Evolutionary conservation across 2,329 filamentous ascomycete genomes (phyloP).

Genomic region (Fusarium sp.): DNA sequence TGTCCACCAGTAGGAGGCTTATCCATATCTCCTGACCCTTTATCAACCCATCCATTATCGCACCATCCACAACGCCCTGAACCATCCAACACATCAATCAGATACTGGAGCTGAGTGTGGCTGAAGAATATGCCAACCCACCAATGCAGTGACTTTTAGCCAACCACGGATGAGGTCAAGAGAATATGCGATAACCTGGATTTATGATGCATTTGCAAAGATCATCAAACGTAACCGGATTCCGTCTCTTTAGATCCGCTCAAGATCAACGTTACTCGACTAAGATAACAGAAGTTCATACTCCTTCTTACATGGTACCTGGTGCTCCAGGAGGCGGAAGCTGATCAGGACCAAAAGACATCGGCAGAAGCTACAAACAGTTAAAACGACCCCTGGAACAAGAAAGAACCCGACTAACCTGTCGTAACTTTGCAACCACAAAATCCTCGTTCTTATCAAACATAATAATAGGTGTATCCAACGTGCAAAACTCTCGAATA

Average conservation of each 20-base stretch:
- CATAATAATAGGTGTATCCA: slow-evolving; percentile 88
- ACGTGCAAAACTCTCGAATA: slow-evolving; percentile 81
- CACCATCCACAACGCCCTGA: background rate
- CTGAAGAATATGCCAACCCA: slow-evolving; percentile 6
- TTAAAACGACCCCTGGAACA: background rate
- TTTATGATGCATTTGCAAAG: slow-evolving; percentile 1
- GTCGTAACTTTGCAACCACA: slow-evolving; percentile 77
- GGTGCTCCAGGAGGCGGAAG: slow-evolving; percentile 60
- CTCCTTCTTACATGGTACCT: slow-evolving; percentile 5
- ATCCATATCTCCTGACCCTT: slow-evolving; percentile 2
- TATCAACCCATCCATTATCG: background rate
- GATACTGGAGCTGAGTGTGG: background rate
- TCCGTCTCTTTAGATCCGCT: background rate
- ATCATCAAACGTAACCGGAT: slow-evolving; percentile 6
- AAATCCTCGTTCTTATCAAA: slow-evolving; percentile 86
- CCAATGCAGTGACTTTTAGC: slow-evolving; percentile 16
- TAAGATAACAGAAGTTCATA: background rate
- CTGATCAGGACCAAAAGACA: slow-evolving; percentile 77
- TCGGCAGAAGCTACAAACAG: slow-evolving; percentile 71
- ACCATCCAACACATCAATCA: slow-evolving; percentile 8
- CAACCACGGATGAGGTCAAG: slow-evolving; percentile 9
- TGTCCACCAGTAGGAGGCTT: background rate
- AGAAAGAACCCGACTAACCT: slow-evolving; percentile 62
- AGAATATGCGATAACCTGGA: background rate
- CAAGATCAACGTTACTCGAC: background rate